phyloP scores from a whole-genome alignment of 345 rosid genomes.

The Gossypioides kirkii region DNA sequence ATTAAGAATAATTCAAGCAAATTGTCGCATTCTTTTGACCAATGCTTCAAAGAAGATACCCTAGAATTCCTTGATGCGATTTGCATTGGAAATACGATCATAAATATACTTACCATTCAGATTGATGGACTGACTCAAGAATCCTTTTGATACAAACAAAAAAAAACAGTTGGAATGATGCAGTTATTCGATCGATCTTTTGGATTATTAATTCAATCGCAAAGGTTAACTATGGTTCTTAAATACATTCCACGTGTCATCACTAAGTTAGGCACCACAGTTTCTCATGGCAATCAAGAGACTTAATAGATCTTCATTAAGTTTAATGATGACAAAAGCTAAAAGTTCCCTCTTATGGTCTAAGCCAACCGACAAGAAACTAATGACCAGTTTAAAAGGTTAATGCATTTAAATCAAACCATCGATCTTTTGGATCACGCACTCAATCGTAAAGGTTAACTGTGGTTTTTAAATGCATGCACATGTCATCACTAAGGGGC shows the following conservation, averaged over 20 bases:
- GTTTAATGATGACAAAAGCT: background rate
- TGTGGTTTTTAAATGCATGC: background rate
- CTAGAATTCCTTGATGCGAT: background rate
- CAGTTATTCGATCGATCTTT: background rate
- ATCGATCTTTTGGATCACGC: background rate
- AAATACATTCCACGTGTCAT: background rate
- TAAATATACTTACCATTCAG: background rate
- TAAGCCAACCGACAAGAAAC: constrained; percentile 10
- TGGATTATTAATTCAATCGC: background rate
- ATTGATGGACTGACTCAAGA: constrained; percentile 5
- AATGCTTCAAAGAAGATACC: background rate
- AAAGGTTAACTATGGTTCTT: background rate
- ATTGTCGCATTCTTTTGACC: background rate
- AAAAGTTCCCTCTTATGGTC: constrained; percentile 2
- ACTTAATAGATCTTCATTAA: background rate
- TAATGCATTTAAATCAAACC: background rate
- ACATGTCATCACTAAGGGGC: constrained; percentile 5
- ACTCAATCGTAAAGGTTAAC: constrained; percentile 1
- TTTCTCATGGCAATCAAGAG: background rate
- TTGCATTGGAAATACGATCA: background rate
- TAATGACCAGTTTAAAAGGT: background rate
- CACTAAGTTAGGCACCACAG: constrained; percentile 1
- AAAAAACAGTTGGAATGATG: background rate
- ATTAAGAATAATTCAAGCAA: background rate
- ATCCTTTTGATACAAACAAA: constrained; percentile 11